These are phyloP conservation scores for Bimuria novae-zelandiae DNA, from an alignment of 2,329 filamentous ascomycete genomes.

Conservation along the genomic window DNA sequence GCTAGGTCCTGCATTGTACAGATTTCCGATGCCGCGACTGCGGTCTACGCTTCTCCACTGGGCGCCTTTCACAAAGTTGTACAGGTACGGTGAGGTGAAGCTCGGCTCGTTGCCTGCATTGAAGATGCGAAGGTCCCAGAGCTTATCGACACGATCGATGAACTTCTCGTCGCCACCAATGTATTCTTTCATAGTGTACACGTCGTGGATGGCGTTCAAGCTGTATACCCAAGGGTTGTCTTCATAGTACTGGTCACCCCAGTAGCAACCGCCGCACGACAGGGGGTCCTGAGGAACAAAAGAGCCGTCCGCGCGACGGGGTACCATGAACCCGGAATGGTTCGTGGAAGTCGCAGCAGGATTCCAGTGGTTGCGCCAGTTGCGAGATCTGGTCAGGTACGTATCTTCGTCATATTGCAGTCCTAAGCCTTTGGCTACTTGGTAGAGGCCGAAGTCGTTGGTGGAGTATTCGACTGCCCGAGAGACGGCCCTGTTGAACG, in stretches of 20 bases:
- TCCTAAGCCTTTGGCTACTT: slow-evolving; percentile 65
- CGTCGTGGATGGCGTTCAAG: slow-evolving; percentile 71
- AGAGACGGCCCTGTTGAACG: slow-evolving; percentile 64
- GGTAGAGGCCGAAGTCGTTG: slow-evolving; percentile 71
- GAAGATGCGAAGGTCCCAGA: slow-evolving; percentile 63
- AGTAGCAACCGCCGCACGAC: slow-evolving; percentile 67
- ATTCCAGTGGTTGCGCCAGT: slow-evolving; percentile 77
- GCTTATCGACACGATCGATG: slow-evolving; percentile 61
- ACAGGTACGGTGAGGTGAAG: slow-evolving; percentile 71
- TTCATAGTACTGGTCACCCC: slow-evolving; percentile 66
- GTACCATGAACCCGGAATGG: slow-evolving; percentile 70
- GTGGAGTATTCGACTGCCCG: slow-evolving; percentile 69
- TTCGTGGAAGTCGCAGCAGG: slow-evolving; percentile 59
- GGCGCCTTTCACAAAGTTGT: slow-evolving; percentile 64
- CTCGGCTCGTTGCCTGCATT: slow-evolving; percentile 70
- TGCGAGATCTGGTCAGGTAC: slow-evolving; percentile 66
- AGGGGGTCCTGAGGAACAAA: slow-evolving; percentile 58
- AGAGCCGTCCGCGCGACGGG: slow-evolving; percentile 56
- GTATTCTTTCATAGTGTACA: slow-evolving; percentile 58
- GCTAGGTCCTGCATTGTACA: slow-evolving; percentile 56
- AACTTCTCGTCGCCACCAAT: slow-evolving; percentile 62
- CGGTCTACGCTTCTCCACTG: slow-evolving; percentile 65
- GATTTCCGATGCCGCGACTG: slow-evolving; percentile 63
- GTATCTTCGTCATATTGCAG: slow-evolving; percentile 57
- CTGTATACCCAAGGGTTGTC: slow-evolving; percentile 68